Evolutionary conservation across 495 filamentous ascomycete genomes (phyloP), one percentile per base, ranked within the genome.

Genomic region (Penicillium arizonense): DNA sequence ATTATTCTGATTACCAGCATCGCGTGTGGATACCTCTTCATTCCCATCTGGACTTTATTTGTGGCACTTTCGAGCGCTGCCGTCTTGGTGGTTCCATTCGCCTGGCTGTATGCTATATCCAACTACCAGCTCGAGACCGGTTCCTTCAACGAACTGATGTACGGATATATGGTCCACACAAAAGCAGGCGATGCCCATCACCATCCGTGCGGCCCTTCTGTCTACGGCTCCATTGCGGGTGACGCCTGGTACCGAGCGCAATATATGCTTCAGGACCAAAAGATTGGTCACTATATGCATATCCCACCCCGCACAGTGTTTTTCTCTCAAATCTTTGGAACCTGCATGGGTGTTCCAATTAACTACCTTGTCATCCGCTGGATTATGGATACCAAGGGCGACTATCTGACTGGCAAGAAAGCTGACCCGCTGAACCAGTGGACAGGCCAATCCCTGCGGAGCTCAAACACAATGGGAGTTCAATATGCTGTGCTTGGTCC

Each of bases 401-500:
- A 80, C 20, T 82, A 80, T 44, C 51, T 84, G 21, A 75, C 75
- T 0, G 80, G 79, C 12, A 64, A 62, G 16, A 69, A 75, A 40
- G 67, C 56, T 1, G 80, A 84, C 44, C 78, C 79, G 0, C 69
- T 79, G 1, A 72, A 77, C 51, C 81, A 83, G 50, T 84, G 80
- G 81, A 82, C 79, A 0, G 79, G 77, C 5, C 81, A 84, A 46
- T 51, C 45, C 3, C 47, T 83, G 2, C 57, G 68, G 2, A 59
- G 52, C 16, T 78, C 68, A 20, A 71, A 82, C 42, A 80, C 78
- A 1, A 66, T 77, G 39, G 78, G 74, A 5, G 72, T 78, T 3
- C 79, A 82, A 61, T 84, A 82, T 44, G 80, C 81, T 9, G 62
- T 83, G 14, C 62, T 84, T 18, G 80, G 81, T 0, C 80, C 79